Evolutionary conservation across 208 protist species (phyloP).

Genomic region (Naegleria fowleri): DNA sequence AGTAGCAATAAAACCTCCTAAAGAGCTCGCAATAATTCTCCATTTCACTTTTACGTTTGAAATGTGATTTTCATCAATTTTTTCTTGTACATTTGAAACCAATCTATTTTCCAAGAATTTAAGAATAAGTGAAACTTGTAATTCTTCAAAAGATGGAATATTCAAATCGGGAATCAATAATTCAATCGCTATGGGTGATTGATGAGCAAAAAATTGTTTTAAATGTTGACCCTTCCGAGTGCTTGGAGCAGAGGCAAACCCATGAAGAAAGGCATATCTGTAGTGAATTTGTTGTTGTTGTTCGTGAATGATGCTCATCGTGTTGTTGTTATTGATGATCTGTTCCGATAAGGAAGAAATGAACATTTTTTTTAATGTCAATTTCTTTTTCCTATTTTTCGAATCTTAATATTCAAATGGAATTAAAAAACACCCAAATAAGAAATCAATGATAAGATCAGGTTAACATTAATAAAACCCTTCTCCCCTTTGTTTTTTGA

Average conservation of each 20-base stretch:
- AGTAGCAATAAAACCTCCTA: neutral
- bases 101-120: neutral
- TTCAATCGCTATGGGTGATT: neutral
- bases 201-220: neutral
- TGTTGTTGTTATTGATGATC: too few species aligned
- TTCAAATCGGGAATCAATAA: neutral
- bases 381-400: too few species aligned
- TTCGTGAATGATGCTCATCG: too few species aligned
- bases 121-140: neutral
- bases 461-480: too few species aligned
- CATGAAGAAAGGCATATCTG: neutral
- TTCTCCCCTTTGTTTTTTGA: too few species aligned
- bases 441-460: too few species aligned
- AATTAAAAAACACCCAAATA: too few species aligned
- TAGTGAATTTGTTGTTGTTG: too few species aligned
- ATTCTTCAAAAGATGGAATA: neutral
- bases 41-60: neutral
- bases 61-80: neutral
- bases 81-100: neutral
- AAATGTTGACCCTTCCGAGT: neutral
- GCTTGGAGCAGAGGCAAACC: neutral
- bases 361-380: too few species aligned
- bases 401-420: too few species aligned
- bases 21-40: neutral
- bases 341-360: too few species aligned